phyloP scores from a whole-genome alignment of 306 rosid genomes.

The Urtica urens region DNA sequence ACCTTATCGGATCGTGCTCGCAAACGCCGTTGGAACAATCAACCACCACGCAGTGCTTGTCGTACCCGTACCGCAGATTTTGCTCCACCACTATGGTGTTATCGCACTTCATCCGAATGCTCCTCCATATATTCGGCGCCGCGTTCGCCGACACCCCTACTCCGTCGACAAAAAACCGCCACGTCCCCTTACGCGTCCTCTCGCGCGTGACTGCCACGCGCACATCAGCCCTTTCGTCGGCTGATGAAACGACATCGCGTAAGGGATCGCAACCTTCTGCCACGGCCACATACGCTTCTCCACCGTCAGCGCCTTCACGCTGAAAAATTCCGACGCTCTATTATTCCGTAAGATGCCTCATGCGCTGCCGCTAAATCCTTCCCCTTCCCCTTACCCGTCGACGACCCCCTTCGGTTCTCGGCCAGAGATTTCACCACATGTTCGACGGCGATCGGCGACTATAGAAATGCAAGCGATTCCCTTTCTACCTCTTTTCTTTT shows the following conservation, averaged over 20 bases:
- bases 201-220: conserved; percentile 59
- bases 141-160: conserved; percentile 32
- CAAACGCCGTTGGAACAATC: conserved; percentile 80
- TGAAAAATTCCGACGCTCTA: conserved; percentile 47
- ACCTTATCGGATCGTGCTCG: conserved; percentile 76
- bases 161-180: conserved; percentile 60
- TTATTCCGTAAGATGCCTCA: too few relatives aligned
- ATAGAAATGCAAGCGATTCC: too few relatives aligned
- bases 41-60: conserved; percentile 37
- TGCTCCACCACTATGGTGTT: conserved; percentile 11
- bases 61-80: too few relatives aligned
- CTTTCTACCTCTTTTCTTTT: too few relatives aligned
- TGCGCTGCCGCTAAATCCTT: too few relatives aligned
- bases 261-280: conserved; percentile 88
- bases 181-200: conserved; percentile 32
- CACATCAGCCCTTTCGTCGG: conserved; percentile 42
- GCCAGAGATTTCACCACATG: too few relatives aligned
- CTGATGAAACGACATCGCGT: conserved; percentile 83
- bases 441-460: too few relatives aligned
- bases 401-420: too few relatives aligned
- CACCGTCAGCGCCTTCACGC: conserved; percentile 51
- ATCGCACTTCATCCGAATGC: conserved; percentile 55
- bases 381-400: too few relatives aligned
- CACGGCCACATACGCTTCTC: conserved; percentile 85
- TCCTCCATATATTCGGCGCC: conserved; percentile 54